Base-by-base conservation (phyloP, 805 yeast species). In the Candida lessepsii region DNA sequence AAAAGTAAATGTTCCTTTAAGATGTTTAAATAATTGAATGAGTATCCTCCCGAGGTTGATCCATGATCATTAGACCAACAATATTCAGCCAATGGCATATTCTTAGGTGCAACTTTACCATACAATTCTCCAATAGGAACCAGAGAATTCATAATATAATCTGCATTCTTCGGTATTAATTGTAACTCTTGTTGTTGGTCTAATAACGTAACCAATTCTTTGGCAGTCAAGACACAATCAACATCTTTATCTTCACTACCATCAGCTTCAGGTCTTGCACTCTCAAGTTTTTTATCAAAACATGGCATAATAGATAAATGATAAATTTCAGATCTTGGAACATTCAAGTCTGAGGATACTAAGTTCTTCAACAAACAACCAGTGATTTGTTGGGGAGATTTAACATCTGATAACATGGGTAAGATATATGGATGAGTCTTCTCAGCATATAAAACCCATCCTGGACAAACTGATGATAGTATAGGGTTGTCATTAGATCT, bases 281-380 rank as follows among this genome's bases (percentile, higher is more conserved):
- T 93, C 65, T 93, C 99, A 29, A 90, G 72, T 60, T 93, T 93
- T 64, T 93, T 93, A 60, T 93, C 99, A 59, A 93, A 93, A 53
- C 98, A 91, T 2, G 99, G 98, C 98, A 91, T 91, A 15, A 93
- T 70, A 6, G 93, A 76, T 40, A 93, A 63, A 58, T 91, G 97
- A 56, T 87, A 93, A 0, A 89, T 63, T 2, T 74, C 52, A 0
- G 65, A 55, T 9, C 67, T 54, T 13, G 56, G 15, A 60, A 63
- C 49, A 3, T 37, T 34, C 7, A 55, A 46, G 13, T 65, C 65
- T n/a, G 47, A 37, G 2, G 71, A 53, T 2, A 67, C 57, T 17
- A 80, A 54, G 13, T 70, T 59, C 57, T 90, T 90, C 37, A 91
- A 60, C 16, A 90, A 49, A 14, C 80, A 67, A 0, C 98, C 98